Evolutionary conservation across 208 protist genomes (phyloP).

Genomic region (Acanthamoeba castellanii): DNA sequence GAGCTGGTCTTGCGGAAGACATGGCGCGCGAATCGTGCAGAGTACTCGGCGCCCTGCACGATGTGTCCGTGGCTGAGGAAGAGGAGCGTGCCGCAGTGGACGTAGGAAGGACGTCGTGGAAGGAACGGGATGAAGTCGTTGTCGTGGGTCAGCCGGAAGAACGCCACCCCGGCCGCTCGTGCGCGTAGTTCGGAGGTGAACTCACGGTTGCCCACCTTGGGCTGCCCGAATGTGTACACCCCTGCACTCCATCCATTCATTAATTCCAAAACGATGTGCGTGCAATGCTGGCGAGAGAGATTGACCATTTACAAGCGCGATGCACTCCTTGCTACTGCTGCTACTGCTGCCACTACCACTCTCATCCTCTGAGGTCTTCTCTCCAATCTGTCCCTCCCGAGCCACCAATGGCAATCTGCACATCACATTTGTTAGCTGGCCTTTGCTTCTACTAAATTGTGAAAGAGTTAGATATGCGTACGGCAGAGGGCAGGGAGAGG

Average conservation of each 20-base stretch:
- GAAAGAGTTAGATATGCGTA: background rate
- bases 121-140: slow-evolving; percentile 62
- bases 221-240: slow-evolving; percentile 74
- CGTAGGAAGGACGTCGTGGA: background rate
- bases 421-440: too few species aligned
- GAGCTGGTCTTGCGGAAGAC: background rate
- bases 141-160: slow-evolving; percentile 58
- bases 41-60: background rate
- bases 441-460: too few species aligned
- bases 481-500: background rate
- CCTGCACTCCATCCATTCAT: background rate
- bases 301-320: too few species aligned
- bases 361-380: background rate
- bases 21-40: background rate
- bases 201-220: slow-evolving; percentile 18
- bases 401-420: too few species aligned
- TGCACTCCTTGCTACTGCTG: too few species aligned
- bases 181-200: background rate
- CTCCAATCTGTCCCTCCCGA: too few species aligned
- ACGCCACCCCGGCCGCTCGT: background rate
- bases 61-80: background rate
- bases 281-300: too few species aligned
- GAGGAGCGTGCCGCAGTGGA: background rate
- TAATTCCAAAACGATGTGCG: too few species aligned
- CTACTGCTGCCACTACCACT: too few species aligned